These are phyloP conservation scores for Pelargonium australe DNA, from an alignment of 441 rosid genomes.

Conservation along the genomic window DNA sequence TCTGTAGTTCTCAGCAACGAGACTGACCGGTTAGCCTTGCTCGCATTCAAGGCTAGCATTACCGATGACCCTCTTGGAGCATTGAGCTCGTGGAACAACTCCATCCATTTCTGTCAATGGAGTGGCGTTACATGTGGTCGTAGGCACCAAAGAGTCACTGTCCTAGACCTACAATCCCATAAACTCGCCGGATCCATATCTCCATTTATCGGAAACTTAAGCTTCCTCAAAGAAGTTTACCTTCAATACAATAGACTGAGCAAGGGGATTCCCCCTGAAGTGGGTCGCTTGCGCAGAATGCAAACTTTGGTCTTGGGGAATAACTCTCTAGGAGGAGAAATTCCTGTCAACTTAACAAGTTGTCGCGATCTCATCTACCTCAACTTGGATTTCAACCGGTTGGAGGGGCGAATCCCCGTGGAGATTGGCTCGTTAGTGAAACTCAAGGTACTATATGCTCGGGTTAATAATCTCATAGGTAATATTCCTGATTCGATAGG, in stretches of 20 bases:
- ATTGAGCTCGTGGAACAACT: slow-evolving; percentile 13
- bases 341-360: slow-evolving; percentile 15
- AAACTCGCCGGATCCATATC: slow-evolving; percentile 16
- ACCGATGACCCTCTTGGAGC: slow-evolving; percentile 3
- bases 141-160: slow-evolving; percentile 14
- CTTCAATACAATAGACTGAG: slow-evolving; percentile 9
- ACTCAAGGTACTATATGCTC: slow-evolving; percentile 5
- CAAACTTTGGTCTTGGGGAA: not conserved
- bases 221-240: not conserved
- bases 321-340: slow-evolving; percentile 13
- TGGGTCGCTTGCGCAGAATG: slow-evolving; percentile 3
- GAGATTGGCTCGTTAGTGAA: not conserved
- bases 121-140: slow-evolving; percentile 8
- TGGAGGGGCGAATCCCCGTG: slow-evolving; percentile 9
- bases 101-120: slow-evolving; percentile 22
- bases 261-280: slow-evolving; percentile 9
- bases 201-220: slow-evolving; percentile 21
- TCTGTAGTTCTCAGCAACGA: slow-evolving; percentile 6
- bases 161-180: not conserved
- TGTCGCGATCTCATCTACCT: not conserved
- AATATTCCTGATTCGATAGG: slow-evolving; percentile 20
- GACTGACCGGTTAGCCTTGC: slow-evolving; percentile 2
- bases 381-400: not conserved
- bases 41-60: slow-evolving; percentile 8
- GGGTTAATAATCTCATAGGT: slow-evolving; percentile 15